These are phyloP conservation scores for Stevia rebaudiana DNA, from an alignment of 140 eudicot genomes.

Conservation along the genomic window DNA sequence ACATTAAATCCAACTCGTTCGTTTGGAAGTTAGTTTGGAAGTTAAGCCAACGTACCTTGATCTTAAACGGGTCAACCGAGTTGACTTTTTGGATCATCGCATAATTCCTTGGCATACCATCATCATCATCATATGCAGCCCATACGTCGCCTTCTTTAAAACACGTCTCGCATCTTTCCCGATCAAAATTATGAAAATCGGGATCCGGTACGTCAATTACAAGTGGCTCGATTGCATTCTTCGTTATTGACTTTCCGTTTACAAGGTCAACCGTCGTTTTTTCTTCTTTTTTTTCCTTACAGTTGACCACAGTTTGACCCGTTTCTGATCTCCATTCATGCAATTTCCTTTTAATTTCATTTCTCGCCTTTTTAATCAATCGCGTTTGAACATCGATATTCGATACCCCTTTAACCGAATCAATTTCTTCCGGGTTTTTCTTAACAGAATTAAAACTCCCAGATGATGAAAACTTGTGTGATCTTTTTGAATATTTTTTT, in stretches of 20 bases:
- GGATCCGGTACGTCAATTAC: conserved; percentile 53
- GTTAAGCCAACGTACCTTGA: conserved; percentile 52
- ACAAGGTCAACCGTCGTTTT: neutral
- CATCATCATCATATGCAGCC: conserved; percentile 67
- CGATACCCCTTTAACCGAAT: conserved; percentile 22
- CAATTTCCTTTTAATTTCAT: conserved; percentile 36
- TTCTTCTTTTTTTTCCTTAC: conserved; percentile 5
- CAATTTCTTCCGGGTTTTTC: conserved; percentile 32
- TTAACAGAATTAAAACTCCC: conserved; percentile 28
- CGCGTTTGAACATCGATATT: conserved; percentile 23
- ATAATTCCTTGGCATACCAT: conserved; percentile 75
- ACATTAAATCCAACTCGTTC: conserved; percentile 23
- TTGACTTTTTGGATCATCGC: conserved; percentile 47
- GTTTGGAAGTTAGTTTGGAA: conserved; percentile 31
- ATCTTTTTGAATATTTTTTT: conserved; percentile 34
- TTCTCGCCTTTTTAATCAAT: conserved; percentile 43
- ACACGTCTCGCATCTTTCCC: conserved; percentile 31
- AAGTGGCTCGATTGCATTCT: conserved; percentile 16
- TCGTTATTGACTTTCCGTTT: neutral
- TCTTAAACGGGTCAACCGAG: conserved; percentile 47
- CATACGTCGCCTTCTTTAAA: conserved; percentile 53
- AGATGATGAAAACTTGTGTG: conserved; percentile 20
- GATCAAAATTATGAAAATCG: conserved; percentile 51
- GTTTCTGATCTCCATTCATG: conserved; percentile 32
- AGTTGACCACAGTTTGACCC: neutral